phyloP scores from a whole-genome alignment of 192 early-diverging fungal species.

The Mortierella hygrophila region DNA sequence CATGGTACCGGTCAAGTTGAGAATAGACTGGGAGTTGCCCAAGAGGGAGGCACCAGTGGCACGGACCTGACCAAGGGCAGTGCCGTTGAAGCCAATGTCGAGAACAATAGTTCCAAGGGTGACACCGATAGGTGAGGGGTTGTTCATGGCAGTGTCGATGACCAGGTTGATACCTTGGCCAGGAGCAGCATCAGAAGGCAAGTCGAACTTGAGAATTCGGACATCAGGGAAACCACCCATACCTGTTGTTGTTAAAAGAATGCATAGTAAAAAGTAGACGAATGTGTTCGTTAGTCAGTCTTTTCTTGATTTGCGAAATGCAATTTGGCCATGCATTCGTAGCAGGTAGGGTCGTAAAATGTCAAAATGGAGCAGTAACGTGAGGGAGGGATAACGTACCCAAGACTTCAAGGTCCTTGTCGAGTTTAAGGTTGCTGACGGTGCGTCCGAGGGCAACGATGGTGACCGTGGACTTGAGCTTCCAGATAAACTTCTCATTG shows the following conservation, averaged over 20 bases:
- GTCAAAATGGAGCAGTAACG: background rate
- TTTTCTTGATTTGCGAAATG: background rate
- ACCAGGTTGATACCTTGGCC: slow-evolving; percentile 68
- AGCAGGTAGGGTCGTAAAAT: background rate
- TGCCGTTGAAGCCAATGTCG: slow-evolving; percentile 59
- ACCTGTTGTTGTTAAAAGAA: slow-evolving; percentile 35
- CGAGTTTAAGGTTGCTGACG: slow-evolving; percentile 58
- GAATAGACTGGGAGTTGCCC: slow-evolving; percentile 54
- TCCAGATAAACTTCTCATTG: slow-evolving; percentile 40
- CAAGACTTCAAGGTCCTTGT: slow-evolving; percentile 58
- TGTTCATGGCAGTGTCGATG: slow-evolving; percentile 65
- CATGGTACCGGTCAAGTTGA: slow-evolving; percentile 67
- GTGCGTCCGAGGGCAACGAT: slow-evolving; percentile 54
- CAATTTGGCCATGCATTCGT: background rate
- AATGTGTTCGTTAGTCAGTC: background rate
- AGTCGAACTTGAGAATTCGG: slow-evolving; percentile 62
- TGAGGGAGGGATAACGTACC: slow-evolving; percentile 28
- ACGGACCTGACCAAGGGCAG: slow-evolving; percentile 61
- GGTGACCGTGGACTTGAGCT: slow-evolving; percentile 45
- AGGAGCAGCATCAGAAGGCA: slow-evolving; percentile 65
- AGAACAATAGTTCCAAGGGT: slow-evolving; percentile 68
- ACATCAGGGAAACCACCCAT: slow-evolving; percentile 70
- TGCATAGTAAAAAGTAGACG: background rate
- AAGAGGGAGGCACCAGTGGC: slow-evolving; percentile 58
- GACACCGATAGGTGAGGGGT: slow-evolving; percentile 68